Percentiles rank a stretch among this genome's conserved stretches.
Evolutionary conservation across 2,329 filamentous ascomycete species (phyloP).

Genomic region (Pestalotiopsis sp.): DNA sequence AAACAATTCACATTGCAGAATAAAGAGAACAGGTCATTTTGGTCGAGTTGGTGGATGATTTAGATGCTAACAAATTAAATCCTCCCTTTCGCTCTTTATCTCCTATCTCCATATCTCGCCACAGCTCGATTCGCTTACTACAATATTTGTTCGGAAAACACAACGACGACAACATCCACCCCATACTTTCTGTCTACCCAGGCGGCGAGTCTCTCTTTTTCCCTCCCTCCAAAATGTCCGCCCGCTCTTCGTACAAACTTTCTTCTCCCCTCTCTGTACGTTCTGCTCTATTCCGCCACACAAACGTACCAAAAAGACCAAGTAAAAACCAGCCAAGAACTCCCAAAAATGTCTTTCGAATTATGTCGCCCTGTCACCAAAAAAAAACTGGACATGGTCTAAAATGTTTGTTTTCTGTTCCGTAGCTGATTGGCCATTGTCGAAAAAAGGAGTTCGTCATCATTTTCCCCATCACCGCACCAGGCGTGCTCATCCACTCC

Average conservation of each 20-base stretch:
- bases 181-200: not conserved
- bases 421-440: not conserved
- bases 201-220: not conserved
- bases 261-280: not conserved
- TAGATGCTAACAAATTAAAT: constrained; percentile 18
- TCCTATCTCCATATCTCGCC: not conserved
- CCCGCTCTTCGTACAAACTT: not conserved
- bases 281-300: constrained; percentile 1
- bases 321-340: not conserved
- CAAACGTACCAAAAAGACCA: not conserved
- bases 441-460: constrained; percentile 4
- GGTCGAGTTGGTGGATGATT: constrained; percentile 4
- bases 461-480: constrained; percentile 5
- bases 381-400: not conserved
- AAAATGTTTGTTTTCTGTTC: constrained; percentile 2
- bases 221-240: not conserved
- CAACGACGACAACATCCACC: not conserved
- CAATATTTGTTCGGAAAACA: not conserved
- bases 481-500: constrained; percentile 8
- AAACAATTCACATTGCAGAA: not conserved
- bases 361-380: constrained; percentile 1
- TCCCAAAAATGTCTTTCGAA: constrained; percentile 8
- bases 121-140: not conserved
- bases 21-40: not conserved
- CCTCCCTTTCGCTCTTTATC: not conserved